Evolutionary conservation across 2,329 filamentous ascomycete species (phyloP), one percentile per base, ranked within the genome.

Genomic region (Kalmusia sp.): DNA sequence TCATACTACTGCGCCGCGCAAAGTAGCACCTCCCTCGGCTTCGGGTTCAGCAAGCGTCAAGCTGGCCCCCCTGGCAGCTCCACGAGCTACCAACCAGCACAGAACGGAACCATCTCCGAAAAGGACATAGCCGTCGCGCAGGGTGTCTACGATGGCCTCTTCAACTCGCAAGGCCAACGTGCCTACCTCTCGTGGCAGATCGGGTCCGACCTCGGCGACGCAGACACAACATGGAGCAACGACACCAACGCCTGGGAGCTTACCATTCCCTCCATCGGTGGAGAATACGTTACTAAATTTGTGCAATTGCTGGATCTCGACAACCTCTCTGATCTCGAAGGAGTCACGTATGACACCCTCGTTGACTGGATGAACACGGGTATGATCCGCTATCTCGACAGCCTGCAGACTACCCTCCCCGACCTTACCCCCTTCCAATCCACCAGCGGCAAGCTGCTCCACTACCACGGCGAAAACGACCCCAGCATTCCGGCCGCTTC

Each of bases 401-500:
- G 67, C 41, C 73, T 84, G 3, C 82, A 85, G 61, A 85, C 82
- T 7, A 84, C 79, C 1, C 62, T 78, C 21, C 80, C 82, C 0
- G 83, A 86, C 57, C 73, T 86, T 0, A 80, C 78, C 0, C 58
- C 72, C 7, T 84, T 84, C 73, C 71, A 80, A 27, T 51, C 71
- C 2, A 61, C 73, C 0, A 83, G 83, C 21, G 83, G 81, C 46
- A 86, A 86, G 68, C 68, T 86, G 3, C 70, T 87, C 9, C 82
- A 85, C 66, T 84, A 79, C 72, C 83, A 86, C 68, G 83, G 83
- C 47, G 82, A 86, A 67, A 80, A 79, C 1, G 84, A 86, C 65
- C 67, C 75, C 12, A 78, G 75, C 6, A 73, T 87, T 54, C 83
- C 83, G 1, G 67, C 83, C 1, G 81, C 75, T 4, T 83, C 81